Conservation (phyloP, 2,329 filamentous ascomycete genomes). For the Ambrosiella xylebori region DNA sequence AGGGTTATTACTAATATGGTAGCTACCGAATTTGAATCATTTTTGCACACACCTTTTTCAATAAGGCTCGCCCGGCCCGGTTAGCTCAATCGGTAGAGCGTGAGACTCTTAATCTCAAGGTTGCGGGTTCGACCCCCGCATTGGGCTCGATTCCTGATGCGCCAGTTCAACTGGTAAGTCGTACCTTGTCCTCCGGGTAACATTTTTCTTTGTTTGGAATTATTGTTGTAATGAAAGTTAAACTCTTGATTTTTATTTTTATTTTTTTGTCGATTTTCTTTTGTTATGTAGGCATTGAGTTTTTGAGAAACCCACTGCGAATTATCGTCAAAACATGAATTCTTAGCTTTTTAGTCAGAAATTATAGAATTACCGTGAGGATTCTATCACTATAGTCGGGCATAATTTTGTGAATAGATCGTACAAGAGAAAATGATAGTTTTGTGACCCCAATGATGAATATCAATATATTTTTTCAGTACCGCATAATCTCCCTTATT, state of each 20-base stretch:
- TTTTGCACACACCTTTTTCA: neutral
- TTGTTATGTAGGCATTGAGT: too few relatives aligned
- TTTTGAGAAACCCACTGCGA: too few relatives aligned
- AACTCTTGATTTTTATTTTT: neutral
- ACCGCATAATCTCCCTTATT: too few relatives aligned
- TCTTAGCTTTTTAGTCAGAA: too few relatives aligned
- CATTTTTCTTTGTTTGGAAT: neutral
- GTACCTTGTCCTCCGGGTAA: slow-evolving; percentile 1
- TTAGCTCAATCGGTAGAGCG: slow-evolving; percentile 58
- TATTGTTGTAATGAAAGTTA: neutral
- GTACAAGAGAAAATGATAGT: too few relatives aligned
- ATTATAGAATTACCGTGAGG: too few relatives aligned
- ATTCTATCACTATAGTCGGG: too few relatives aligned
- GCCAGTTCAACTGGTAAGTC: slow-evolving; percentile 11
- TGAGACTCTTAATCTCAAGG: slow-evolving; percentile 46
- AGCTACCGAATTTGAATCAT: neutral
- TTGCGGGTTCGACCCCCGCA: slow-evolving; percentile 26
- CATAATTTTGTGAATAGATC: too few relatives aligned
- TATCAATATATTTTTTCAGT: too few relatives aligned
- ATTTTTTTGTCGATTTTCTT: neutral
- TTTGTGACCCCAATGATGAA: too few relatives aligned
- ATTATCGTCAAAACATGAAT: too few relatives aligned
- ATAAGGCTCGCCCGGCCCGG: slow-evolving; percentile 23
- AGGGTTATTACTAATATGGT: too few relatives aligned
- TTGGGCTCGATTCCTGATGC: slow-evolving; percentile 15